Base-by-base conservation (phyloP, 495 filamentous ascomycete genomes). In the Alectoria sarmentosa region DNA sequence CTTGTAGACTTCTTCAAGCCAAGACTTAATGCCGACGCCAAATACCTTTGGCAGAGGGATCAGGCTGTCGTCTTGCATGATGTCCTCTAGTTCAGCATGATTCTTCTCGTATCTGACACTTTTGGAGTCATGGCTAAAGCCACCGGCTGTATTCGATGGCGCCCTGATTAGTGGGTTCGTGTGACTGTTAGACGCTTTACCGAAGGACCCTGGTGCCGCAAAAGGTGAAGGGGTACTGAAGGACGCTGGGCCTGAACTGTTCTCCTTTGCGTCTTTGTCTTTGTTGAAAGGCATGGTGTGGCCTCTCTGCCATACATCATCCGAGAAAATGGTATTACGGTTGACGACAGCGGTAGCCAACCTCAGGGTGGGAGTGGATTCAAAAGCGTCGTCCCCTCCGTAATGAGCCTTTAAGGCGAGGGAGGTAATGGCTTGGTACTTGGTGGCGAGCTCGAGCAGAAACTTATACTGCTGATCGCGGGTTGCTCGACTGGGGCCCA, bases 301-400 rank as follows among this genome's bases (percentile, higher is more conserved):
- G 3, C 80, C 83, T 32, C 65, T 69, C 4, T 36, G 64, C 23
- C 34, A 48, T 52, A 84, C 71, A 7, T 74, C 67, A 1, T 79
- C 23, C 0, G 80, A 70, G 56, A 83, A 86, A 0, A 44, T 57
- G 7, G 76, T 72, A 57, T 76, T 79, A 0, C 77, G 70, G 26
- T 72, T 74, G 7, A 79, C 70, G 28, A 84, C 65, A 2, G 73
- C 54, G 10, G 85, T 83, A 39, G 79, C 77, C 0, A 86, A 69
- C 46, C 78, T 70, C 28, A 81, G 64, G 0, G 62, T 62, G 1
- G 58, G 21, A 23, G 70, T 39, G 10, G 23, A 9, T 0, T 76
- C 71, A 58, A 86, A 85, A 3, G 74, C 61, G 10, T 72, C 63
- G 30, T 78, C 58, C 0, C 66, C 64, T 1, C 72, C 74, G 54